Evolutionary conservation across 305 asterid species (phyloP), one percentile per base, ranked within the genome.

Genomic region (Solanum aculeatissimum): DNA sequence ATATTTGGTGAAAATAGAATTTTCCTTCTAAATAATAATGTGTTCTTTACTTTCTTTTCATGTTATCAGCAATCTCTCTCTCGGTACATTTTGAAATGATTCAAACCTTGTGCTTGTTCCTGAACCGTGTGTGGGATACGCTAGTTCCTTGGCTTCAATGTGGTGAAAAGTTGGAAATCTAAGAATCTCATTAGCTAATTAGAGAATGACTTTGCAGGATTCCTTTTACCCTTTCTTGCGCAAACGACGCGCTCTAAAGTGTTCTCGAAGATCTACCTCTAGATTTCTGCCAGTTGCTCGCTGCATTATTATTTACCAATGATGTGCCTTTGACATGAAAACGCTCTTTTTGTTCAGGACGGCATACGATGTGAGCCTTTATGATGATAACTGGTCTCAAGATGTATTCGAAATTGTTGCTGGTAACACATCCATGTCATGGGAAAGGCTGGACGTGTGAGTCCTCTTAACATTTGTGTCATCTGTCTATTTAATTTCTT

Each of bases 391-490:
- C 93, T 96, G 98, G 98, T 88, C 97, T 74, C 71, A 58, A 81
- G 95, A 91, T 85, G 53, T 92, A 55, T 96, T 96, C 81, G 90
- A 87, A 11, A 60, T 93, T 66, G 91, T 93, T 43, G 60, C 88
- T 89, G 98, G 99, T 42, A 96, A 93, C 93, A 93, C 98, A 82
- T 91, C 99, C 55, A 85, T 89, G 75, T 91, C 99, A 29, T 96
- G 99, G 98, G 98, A 95, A 88, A 93, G 89, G 89, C 99, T 96
- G 86, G 99, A 96, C 45, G 93, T 85, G 98, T 96, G 89, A 92
- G 99, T 93, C 75, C 18, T 77, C 70, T 47, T n/a, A 49, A 81
- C 74, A 29, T 21, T 63, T 40, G 23, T 54, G 63, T 32, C 57
- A 51, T 57, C 62, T 27, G 58, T 49, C 42, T 40, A 84, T 35